Evolutionary conservation across 768 basidiomycete genomes (phyloP), one percentile per base, ranked within the genome.

Genomic region (Amanita rubescens): DNA sequence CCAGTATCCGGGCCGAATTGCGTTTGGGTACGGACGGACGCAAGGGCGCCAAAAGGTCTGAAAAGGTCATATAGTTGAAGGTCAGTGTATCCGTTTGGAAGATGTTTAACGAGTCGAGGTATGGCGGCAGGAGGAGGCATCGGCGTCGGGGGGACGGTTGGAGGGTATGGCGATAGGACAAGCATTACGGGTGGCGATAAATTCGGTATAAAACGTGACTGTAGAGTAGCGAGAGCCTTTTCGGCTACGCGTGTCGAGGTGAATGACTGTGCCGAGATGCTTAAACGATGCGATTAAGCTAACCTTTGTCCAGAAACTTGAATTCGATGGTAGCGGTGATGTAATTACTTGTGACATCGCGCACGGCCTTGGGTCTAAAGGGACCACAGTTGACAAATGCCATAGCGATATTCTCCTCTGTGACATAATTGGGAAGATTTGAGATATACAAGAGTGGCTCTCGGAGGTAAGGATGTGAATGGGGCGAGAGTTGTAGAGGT

Each of bases 161-260:
- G 85, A 1, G 90, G 88, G 65, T 88, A 93, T 2, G 91, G 90
- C 2, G 91, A 92, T 41, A 94, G 75, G 19, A 83, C 75, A 44
- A 93, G 74, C 50, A 72, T 69, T 1, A 83, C 80, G 2, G 81
- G 72, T 1, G 85, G 82, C 17, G 73, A 68, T 20, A 81, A 63
- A 49, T 75, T 79, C 10, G 83, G 85, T 38, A 92, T 75, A 39
- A 79, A 79, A 59, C 87, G 85, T 58, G 81, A 79, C 67, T 92
- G 87, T 44, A 94, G 74, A 9, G 85, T 92, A 12, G 90, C 85
- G 22, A 94, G 75, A 12, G 92, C 92, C 67, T 91, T 93, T 70
- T 93, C 90, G 57, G 92, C 92, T 93, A 69, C 27, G 58, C 20
- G 58, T 39, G 24, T 39, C 2, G 10, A 30, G 34, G 32, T 37